Evolutionary conservation across 805 yeast species (phyloP), one percentile per base, ranked within the genome.

Genomic region (Zygoascus tannicola): DNA sequence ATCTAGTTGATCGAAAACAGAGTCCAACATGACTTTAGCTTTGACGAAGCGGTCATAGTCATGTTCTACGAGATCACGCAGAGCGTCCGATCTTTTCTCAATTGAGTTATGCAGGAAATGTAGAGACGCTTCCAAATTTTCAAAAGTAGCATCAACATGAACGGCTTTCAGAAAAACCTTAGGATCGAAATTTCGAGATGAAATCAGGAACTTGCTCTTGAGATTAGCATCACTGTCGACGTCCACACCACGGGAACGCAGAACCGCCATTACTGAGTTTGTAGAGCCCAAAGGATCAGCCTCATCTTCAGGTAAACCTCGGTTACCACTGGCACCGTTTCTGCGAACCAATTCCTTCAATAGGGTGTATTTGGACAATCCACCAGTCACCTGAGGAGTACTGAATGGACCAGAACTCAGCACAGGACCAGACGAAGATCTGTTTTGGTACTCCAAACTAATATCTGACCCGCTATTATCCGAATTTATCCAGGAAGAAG

Each of bases 41-140:
- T 73, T 73, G 26, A 83, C 84, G 50, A 80, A 81, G 51, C 72
- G 69, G 43, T 75, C 73, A 51, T 77, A 80, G 55, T 82, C 84
- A 12, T 69, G 62, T 50, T 76, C 76, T 14, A 81, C 76, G 35
- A 79, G 58, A 14, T 57, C 53, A 45, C 74, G 71, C 53, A 80
- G 58, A 16, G 72, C 73, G 5, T 68, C 65, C 32, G 77, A 73
- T 50, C 74, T 74, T 2, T 67, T 60, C 4, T 68, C 64, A 26
- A 81, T 69, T 18, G 75, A 68, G 20, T 56, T 50, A 44, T 78
- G 80, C 40, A 81, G 59, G 41, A 58, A 63, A 28, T 66, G 70
- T 44, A 80, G 63, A 1, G 81, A 73, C 4, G 58, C 53, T 22
- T 65, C 60, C 35, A 81, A 58, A 30, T 77, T 72, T 14, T 68